Base-by-base conservation (phyloP, 2,329 filamentous ascomycete species). In the Microascus cirrosus region DNA sequence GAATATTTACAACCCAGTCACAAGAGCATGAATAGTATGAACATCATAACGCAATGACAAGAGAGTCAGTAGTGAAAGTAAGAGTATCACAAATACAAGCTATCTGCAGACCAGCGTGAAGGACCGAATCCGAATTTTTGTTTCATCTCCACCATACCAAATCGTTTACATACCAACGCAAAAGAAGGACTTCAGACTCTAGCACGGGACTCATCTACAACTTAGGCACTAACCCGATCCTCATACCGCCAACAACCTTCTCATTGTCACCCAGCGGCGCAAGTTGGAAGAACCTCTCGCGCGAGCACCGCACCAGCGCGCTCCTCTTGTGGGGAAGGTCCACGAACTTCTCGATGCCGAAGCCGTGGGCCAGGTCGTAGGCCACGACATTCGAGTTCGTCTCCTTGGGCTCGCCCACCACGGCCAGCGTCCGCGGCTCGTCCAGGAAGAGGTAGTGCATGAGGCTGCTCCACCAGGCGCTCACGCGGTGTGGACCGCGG, bases 351-450 rank as follows among this genome's bases (percentile, higher is more conserved):
- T 87, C 83, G 42, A 90, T 74, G 7, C 83, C 82, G 64, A 90
- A 85, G 1, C 87, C 87, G 64, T 89, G 85, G 55, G 85, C 82
- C 57, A 89, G 80, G 64, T 92, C 87, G 68, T 91, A 91, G 61
- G 84, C 82, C 59, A 91, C 74, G 15, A 91, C 84, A 0, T 83
- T 86, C 32, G 76, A 79, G 64, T 87, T 87, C 4, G 83, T 87
- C 59, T 81, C 83, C 67, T 87, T 86, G 36, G 89, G 88, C 73
- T 93, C 89, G 60, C 85, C 85, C 8, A 84, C 79, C 10, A 83
- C 77, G 60, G 72, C 71, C 66, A 68, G 73, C 2, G 82, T 84
- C 58, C 82, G 77, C 58, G 79, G 75, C 62, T 85, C 81, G 63
- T 84, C 82, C 36, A 85, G 74, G 68, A 81, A 84, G 52, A 83